phyloP scores from a whole-genome alignment of 164 flowering plant genomes.

The Malania oleifera region DNA sequence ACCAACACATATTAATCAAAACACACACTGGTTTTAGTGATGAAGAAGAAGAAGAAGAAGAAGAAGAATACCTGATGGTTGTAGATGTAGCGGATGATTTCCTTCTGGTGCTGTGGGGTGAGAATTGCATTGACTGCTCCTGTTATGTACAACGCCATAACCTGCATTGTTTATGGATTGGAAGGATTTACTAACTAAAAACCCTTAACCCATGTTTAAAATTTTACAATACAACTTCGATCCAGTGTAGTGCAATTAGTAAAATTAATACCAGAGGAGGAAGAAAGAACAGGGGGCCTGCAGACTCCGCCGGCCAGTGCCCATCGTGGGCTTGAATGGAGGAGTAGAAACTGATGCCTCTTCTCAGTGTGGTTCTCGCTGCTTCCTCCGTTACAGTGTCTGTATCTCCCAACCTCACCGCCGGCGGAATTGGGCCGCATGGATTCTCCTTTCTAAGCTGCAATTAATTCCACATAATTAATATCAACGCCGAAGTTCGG shows the following conservation, averaged over 20 bases:
- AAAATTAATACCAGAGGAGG: conserved; percentile 64
- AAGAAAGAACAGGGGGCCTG: conserved; percentile 54
- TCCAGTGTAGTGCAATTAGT: no score
- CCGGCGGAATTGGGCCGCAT: conserved; percentile 11
- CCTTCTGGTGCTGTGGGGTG: conserved; percentile 27
- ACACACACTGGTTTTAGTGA: no score
- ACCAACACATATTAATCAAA: no score
- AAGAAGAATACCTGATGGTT: conserved; percentile 51
- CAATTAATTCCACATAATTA: no score
- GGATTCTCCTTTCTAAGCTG: conserved; percentile 35
- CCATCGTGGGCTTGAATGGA: conserved; percentile 64
- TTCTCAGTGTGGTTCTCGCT: conserved; percentile 30
- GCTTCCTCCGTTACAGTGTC: conserved; percentile 33
- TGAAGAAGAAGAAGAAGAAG: no score
- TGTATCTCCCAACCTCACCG: conserved; percentile 25
- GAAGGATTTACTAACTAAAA: no score
- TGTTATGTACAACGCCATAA: conserved; percentile 30
- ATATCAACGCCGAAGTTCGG: no score
- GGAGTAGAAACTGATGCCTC: conserved; percentile 40
- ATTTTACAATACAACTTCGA: no score
- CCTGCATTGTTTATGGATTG: conserved; percentile 23
- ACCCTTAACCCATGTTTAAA: no score
- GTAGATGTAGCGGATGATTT: conserved; percentile 34
- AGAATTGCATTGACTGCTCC: conserved; percentile 21
- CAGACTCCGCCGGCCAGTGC: conserved; percentile 65